These are phyloP conservation scores for Leccinum subtestaceum DNA, from an alignment of 768 basidiomycete species.

Conservation along the genomic window DNA sequence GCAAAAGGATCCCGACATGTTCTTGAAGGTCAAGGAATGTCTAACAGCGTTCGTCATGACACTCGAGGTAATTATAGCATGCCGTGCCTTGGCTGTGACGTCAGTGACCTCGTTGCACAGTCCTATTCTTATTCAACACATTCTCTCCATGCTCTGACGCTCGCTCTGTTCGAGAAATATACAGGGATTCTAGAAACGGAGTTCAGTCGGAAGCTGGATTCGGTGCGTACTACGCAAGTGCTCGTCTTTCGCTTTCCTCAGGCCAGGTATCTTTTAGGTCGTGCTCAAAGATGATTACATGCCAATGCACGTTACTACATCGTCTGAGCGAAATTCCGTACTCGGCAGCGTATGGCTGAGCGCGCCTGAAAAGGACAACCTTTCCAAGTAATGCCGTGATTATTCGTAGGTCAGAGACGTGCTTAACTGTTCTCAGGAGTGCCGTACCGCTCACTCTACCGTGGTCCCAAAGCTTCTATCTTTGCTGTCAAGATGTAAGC, in stretches of 20 bases:
- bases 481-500: slow-evolving; percentile 85
- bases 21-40: slow-evolving; percentile 79
- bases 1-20: slow-evolving; percentile 79
- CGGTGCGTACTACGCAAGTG: slow-evolving; percentile 43
- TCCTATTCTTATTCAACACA: slow-evolving; percentile 83
- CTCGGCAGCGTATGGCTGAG: slow-evolving; percentile 83
- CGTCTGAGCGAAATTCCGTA: slow-evolving; percentile 65
- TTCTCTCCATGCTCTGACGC: slow-evolving; percentile 78
- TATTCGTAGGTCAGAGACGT: not conserved
- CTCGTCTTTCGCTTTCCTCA: not conserved
- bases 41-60: slow-evolving; percentile 88
- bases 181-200: slow-evolving; percentile 76
- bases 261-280: slow-evolving; percentile 47
- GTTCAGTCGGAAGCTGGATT: slow-evolving; percentile 78
- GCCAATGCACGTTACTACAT: slow-evolving; percentile 71
- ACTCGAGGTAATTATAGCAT: slow-evolving; percentile 61
- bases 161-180: slow-evolving; percentile 91
- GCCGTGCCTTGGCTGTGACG: not conserved
- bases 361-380: slow-evolving; percentile 57
- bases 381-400: slow-evolving; percentile 44
- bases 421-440: slow-evolving; percentile 40
- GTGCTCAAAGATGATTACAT: slow-evolving; percentile 84
- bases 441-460: slow-evolving; percentile 72
- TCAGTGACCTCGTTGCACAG: slow-evolving; percentile 38
- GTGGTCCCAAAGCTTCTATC: slow-evolving; percentile 93